Percentiles rank a stretch among this genome's conserved stretches.
Conservation (phyloP, 257 asterid species). For the Forsythia viridissima region DNA sequence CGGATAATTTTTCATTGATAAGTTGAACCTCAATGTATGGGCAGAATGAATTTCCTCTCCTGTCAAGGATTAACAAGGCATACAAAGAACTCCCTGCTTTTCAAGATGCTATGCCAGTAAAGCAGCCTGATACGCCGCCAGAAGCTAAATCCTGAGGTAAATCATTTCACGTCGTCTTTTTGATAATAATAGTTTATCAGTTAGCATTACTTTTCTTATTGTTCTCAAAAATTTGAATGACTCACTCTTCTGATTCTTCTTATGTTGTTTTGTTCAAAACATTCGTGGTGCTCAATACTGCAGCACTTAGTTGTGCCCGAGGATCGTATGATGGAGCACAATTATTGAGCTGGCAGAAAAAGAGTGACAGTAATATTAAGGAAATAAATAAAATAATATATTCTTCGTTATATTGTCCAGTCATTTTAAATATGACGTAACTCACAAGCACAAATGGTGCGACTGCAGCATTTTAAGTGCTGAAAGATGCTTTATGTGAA, state of each 20-base stretch:
- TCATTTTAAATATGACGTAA: no score
- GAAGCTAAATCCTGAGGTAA: constrained; percentile 36
- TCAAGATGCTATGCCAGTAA: constrained; percentile 55
- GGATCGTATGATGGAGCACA: neutral
- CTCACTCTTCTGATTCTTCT: neutral
- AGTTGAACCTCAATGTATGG: constrained; percentile 13
- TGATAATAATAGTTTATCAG: no score
- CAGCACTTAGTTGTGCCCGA: neutral
- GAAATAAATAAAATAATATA: neutral
- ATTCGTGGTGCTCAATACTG: no score
- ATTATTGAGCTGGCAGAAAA: neutral
- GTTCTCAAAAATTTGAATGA: neutral
- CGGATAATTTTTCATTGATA: neutral
- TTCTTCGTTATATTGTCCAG: neutral
- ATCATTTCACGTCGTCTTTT: neutral
- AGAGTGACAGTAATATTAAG: neutral
- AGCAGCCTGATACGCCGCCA: constrained; percentile 60
- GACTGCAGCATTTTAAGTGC: neutral
- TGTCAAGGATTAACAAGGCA: constrained; percentile 41
- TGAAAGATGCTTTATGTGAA: neutral
- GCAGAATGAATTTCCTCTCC: constrained; percentile 56
- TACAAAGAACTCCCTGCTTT: constrained; percentile 54
- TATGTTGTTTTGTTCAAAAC: neutral
- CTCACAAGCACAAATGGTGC: neutral
- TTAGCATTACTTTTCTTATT: neutral